Evolutionary conservation across 352 stramenopile genomes (phyloP), one percentile per base, ranked within the genome.

Genomic region (Globisporangium solare): DNA sequence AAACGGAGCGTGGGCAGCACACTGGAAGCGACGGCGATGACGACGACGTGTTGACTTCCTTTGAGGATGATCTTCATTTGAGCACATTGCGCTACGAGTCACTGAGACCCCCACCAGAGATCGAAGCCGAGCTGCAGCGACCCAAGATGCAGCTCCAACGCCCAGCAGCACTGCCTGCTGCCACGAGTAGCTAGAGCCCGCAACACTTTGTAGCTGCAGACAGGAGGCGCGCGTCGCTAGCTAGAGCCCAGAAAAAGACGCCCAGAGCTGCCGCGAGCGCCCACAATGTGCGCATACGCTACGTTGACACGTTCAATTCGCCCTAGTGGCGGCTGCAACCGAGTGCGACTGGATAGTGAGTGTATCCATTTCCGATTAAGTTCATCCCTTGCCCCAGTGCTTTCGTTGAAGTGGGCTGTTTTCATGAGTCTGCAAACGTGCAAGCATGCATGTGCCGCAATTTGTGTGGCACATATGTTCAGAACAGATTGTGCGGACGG

Each of bases 231-330:
- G 17, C 58, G 48, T 32, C 18, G 20, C 21, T 14, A 22, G 18
- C 45, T 27, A 32, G 21, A 13, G n/a, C 22, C 31, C 39, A n/a
- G 21, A 48, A 51, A 15, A 74, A 73, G 21, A 14, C 62, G 10
- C 43, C 68, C 15, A 56, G 54, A 4, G 49, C 56, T 4, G 35
- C 61, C 24, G 31, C 60, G 11, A 58, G 49, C 6, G 61, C 43
- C 35, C 61, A 27, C 24, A 27, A 58, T 22, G 37, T 79, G 7
- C 68, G 62, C 20, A 58, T 66, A 24, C 57, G 71, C 47, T 79
- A 79, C 57, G 71, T 79, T 15, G 71, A 76, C 58, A 79, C 66
- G 1, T 79, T 79, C 49, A 79, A 76, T 48, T 21, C 27, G 0
- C 31, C 22, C 18, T 43, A 53, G 20, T 27, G 51, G n/a, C n/a